phyloP scores from a whole-genome alignment of 176 grass and related monocot species.

The Musa troglodytarum region DNA sequence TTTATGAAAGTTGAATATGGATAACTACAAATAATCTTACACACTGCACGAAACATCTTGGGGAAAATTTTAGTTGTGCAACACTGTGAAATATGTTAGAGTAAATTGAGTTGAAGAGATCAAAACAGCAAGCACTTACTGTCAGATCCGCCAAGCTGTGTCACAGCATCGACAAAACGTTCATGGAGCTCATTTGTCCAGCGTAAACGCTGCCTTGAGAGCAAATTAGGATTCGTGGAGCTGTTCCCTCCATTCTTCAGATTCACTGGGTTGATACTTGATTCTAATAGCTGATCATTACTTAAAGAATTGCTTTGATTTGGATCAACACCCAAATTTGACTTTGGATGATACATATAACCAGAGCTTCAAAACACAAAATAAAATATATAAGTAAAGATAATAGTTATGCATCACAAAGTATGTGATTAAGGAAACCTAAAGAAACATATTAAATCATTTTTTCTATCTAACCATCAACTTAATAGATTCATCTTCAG shows the following conservation, averaged over 20 bases:
- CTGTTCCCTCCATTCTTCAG: slow-evolving; percentile 33
- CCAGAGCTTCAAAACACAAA: neutral
- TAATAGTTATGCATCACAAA: neutral
- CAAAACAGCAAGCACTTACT: slow-evolving; percentile 41
- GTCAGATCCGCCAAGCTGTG: slow-evolving; percentile 93
- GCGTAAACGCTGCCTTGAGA: slow-evolving; percentile 76
- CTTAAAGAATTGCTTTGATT: slow-evolving; percentile 15
- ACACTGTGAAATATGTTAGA: slow-evolving; percentile 1
- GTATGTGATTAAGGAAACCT: neutral
- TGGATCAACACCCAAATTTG: slow-evolving; percentile 34
- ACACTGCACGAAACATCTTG: too few relatives aligned
- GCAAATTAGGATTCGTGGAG: slow-evolving; percentile 25
- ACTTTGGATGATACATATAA: slow-evolving; percentile 34
- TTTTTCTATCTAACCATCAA: too few relatives aligned
- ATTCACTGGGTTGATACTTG: slow-evolving; percentile 35
- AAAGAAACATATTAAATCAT: neutral
- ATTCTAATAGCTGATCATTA: slow-evolving; percentile 48
- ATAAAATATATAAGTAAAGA: neutral
- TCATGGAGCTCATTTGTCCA: slow-evolving; percentile 97
- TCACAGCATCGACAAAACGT: slow-evolving; percentile 80
- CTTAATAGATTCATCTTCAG: too few relatives aligned
- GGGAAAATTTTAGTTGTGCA: too few relatives aligned
- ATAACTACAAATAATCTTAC: too few relatives aligned
- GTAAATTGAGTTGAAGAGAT: neutral
- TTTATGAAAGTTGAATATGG: neutral